Conservation (phyloP, 495 filamentous ascomycete species). For the Rhypophila decipiens region DNA sequence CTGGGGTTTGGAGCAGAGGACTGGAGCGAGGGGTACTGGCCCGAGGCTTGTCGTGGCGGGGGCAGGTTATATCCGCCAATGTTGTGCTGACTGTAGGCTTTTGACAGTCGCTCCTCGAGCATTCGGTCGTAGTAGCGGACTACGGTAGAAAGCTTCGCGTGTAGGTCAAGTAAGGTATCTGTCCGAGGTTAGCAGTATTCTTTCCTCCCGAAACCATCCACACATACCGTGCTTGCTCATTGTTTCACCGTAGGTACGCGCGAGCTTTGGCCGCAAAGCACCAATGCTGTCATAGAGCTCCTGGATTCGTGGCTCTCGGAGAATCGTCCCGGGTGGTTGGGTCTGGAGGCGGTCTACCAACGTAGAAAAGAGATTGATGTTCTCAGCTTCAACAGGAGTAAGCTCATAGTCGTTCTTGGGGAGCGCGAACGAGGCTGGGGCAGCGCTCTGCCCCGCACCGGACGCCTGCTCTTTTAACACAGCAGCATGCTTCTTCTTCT, state of each 20-base stretch:
- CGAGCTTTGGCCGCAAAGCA: conserved; percentile 82
- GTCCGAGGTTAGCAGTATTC: conserved; percentile 27
- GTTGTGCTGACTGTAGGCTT: conserved; percentile 79
- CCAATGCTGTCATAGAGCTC: conserved; percentile 97
- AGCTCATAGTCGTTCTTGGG: conserved; percentile 93
- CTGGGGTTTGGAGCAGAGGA: conserved; percentile 40
- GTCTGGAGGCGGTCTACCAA: conserved; percentile 92
- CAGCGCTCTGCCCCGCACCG: conserved; percentile 26
- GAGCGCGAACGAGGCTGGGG: conserved; percentile 42
- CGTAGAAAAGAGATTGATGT: conserved; percentile 93
- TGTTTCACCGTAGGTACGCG: conserved; percentile 93
- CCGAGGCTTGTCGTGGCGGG: conserved; percentile 47
- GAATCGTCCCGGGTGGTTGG: conserved; percentile 89
- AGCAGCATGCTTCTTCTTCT: conserved; percentile 83
- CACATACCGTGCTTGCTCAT: conserved; percentile 94
- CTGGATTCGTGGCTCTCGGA: conserved; percentile 94
- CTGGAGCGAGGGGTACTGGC: conserved; percentile 62
- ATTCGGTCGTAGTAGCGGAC: conserved; percentile 98
- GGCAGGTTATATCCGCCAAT: conserved; percentile 49
- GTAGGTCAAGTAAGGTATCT: conserved; percentile 86
- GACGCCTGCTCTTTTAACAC: conserved; percentile 67
- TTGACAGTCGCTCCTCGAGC: conserved; percentile 91
- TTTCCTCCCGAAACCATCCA: conserved; percentile 20
- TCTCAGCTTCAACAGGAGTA: conserved; percentile 88
- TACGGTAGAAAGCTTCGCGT: conserved; percentile 91